Conservation (phyloP, 192 early-diverging fungal species). For the Geranomyces michiganensis region DNA sequence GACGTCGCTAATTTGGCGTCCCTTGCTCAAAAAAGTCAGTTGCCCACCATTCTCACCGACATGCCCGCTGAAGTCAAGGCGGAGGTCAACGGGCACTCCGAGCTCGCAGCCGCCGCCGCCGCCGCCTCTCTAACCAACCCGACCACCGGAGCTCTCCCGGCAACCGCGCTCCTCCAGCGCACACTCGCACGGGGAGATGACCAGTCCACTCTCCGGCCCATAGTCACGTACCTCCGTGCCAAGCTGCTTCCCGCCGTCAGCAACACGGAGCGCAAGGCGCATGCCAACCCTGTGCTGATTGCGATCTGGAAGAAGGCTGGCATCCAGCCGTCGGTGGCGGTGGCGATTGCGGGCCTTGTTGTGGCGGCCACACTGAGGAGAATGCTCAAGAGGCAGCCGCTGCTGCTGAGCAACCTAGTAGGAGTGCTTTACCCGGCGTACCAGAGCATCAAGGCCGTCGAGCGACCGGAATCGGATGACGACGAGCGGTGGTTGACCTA, state of each 20-base stretch:
- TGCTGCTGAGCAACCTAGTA: slow-evolving; percentile 45
- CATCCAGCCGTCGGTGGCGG: slow-evolving; percentile 43
- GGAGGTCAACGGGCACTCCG: too few species aligned
- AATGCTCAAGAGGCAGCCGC: slow-evolving; percentile 36
- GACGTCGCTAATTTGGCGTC: too few species aligned
- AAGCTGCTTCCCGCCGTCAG: slow-evolving; percentile 14
- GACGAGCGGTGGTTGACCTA: slow-evolving; percentile 60
- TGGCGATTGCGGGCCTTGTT: slow-evolving; percentile 20
- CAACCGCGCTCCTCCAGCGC: background rate
- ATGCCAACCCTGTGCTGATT: slow-evolving; percentile 41
- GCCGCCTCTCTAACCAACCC: background rate
- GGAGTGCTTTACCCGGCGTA: slow-evolving; percentile 51
- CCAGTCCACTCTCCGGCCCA: background rate
- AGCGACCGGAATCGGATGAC: slow-evolving; percentile 49
- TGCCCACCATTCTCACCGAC: too few species aligned
- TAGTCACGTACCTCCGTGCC: slow-evolving; percentile 17
- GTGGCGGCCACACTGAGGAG: slow-evolving; percentile 33
- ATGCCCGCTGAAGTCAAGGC: too few species aligned
- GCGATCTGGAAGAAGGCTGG: slow-evolving; percentile 32
- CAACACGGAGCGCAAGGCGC: slow-evolving; percentile 23
- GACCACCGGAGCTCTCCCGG: slow-evolving; percentile 10
- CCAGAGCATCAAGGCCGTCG: slow-evolving; percentile 46
- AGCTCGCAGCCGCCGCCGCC: too few species aligned
- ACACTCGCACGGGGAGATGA: background rate
- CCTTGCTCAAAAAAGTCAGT: too few species aligned